Base-by-base conservation (phyloP, 352 stramenopile species). In the Globisporangium radiosum region DNA sequence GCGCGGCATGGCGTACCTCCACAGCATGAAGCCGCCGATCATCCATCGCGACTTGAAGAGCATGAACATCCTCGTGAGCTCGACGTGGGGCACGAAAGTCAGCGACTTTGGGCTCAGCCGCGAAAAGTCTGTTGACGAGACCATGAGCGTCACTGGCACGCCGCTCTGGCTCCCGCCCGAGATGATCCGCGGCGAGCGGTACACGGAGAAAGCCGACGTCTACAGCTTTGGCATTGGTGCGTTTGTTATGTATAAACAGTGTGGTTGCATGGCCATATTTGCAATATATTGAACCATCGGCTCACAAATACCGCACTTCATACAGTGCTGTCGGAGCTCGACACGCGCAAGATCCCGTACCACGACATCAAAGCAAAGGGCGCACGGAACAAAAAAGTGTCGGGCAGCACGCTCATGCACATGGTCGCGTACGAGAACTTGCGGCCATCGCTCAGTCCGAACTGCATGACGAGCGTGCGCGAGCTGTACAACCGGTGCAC, bases 11-110 rank as follows among this genome's bases (percentile, higher is more conserved):
- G 85, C 95, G 62, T 99, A 99, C 72, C 75, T 99, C 55, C 97
- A 99, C 82, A 95, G 84, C 50, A 97, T 98, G 78, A 93, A 98
- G 65, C 96, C 96, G 19, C 92, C 94, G 9, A 98, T 99, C 71
- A 99, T 99, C 67, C 97, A 99, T 79, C 92, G 97, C 19, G 97
- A 99, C 76, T 79, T 99, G 57, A 99, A 99, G 72, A 92, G 76
- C 58, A 93, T 94, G 81, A 94, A 96, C 70, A 93, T 94, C 44
- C 79, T 95, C 60, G 84, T 94, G 65, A 91, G 82, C 63, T 92
- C 84, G 7, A 92, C 84, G 33, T 95, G 82, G 78, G 81, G 81
- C 17, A 81, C 76, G 52, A 99, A 99, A 71, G 97, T 99, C 60
- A 96, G 94, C 48, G 97, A 99, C 74, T 99, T 99, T 75, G 96